Conservation (phyloP, 495 filamentous ascomycete species). For the Neurospora sp. region DNA sequence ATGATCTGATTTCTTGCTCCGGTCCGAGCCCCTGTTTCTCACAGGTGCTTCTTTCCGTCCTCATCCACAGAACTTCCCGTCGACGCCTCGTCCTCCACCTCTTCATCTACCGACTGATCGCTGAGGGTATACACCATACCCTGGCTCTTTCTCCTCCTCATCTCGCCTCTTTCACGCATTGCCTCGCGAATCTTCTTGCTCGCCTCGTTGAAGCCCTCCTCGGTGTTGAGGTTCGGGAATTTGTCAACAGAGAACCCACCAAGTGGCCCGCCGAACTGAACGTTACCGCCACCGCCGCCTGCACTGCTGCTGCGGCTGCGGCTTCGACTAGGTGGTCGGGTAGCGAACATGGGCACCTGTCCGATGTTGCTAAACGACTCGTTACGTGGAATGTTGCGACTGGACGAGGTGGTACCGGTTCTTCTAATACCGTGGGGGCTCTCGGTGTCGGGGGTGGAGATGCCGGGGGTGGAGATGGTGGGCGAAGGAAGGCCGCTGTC, state of each 20-base stretch:
- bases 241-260: constrained; percentile 55
- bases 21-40: neutral
- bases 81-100: neutral
- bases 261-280: constrained; percentile 12
- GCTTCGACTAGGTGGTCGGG: constrained; percentile 62
- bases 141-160: constrained; percentile 59
- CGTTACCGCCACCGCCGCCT: constrained; percentile 42
- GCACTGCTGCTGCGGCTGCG: constrained; percentile 62
- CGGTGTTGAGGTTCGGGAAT: constrained; percentile 62
- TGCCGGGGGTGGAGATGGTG: neutral
- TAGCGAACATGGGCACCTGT: constrained; percentile 79
- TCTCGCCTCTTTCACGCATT: constrained; percentile 74
- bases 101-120: neutral
- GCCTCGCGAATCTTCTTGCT: constrained; percentile 75
- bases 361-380: constrained; percentile 87
- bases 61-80: neutral
- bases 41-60: neutral
- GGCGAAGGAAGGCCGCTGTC: constrained; percentile 21
- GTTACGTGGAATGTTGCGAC: constrained; percentile 62
- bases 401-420: constrained; percentile 33
- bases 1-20: neutral
- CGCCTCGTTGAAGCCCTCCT: constrained; percentile 70
- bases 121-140: constrained; percentile 6
- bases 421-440: constrained; percentile 18
- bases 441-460: constrained; percentile 7